Evolutionary conservation across 495 filamentous ascomycete genomes (phyloP).

Genomic region (Aspergillus biplanus): DNA sequence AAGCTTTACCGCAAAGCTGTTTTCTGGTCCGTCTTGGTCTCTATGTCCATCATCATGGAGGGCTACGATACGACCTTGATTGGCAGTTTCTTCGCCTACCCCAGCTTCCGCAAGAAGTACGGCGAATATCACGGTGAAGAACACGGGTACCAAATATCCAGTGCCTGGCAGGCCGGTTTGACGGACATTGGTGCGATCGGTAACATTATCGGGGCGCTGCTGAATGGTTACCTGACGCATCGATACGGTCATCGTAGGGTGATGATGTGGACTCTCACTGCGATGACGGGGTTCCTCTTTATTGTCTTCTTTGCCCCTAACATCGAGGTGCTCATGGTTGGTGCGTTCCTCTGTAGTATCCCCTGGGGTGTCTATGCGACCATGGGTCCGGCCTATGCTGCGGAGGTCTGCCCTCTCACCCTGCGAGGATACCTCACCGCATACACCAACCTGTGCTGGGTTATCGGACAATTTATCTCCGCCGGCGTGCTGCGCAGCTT

Average conservation of each 20-base stretch:
- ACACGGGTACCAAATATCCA: not conserved
- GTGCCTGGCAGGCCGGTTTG: not conserved
- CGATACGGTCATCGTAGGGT: not conserved
- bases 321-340: not conserved
- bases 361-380: constrained; percentile 3
- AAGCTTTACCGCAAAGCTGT: not conserved
- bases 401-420: not conserved
- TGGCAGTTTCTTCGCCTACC: not conserved
- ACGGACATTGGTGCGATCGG: no score
- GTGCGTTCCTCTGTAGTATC: not conserved
- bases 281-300: not conserved
- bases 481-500: not conserved
- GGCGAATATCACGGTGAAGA: not conserved
- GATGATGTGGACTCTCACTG: not conserved
- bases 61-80: constrained; percentile 1
- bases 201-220: not conserved
- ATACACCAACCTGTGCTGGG: constrained; percentile 1
- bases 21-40: not conserved
- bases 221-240: not conserved
- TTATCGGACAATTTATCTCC: not conserved
- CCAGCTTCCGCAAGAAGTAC: not conserved
- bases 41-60: constrained; percentile 1
- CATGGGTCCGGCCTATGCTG: not conserved
- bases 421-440: not conserved
- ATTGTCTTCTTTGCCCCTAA: not conserved